Base-by-base conservation (phyloP, 768 basidiomycete species). In the Tylopilus sp. region DNA sequence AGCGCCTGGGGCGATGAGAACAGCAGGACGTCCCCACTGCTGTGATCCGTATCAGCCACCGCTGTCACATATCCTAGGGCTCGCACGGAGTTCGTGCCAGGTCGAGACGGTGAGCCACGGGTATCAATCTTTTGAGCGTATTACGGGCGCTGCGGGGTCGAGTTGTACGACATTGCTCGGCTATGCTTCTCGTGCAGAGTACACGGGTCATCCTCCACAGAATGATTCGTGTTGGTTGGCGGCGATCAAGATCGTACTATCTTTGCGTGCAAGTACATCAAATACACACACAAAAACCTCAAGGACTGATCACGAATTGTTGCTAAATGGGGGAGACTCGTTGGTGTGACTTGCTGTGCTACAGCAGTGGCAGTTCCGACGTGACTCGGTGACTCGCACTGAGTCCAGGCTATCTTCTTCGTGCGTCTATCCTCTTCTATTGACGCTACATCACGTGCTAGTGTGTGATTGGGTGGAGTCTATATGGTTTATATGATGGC, bases 361-460 rank as follows among this genome's bases (percentile, higher is more conserved):
- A 9, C 26, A 9, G 26, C n/a, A n/a, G 26, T 4, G 26, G 26
- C 26, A 26, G 26, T 26, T 26, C 26, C 26, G 26, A 26, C 26
- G 9, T 26, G 26, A 26, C 26, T 33, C 31, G 4, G 13, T 36
- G 17, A 36, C n/a, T n/a, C n/a, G n/a, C n/a, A n/a, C 35, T 36
- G 17, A n/a, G 31, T 13, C 13, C 13, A 13, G 31, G n/a, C n/a
- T n/a, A n/a, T n/a, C n/a, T n/a, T 33, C 17, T 15, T 41, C 40
- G 40, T 41, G 28, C 23, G 35, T 17, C 33, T 21, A 15, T 31
- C n/a, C n/a, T n/a, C n/a, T n/a, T 11, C 30, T 13, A 31, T 20
- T 25, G 47, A 23, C 36, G 50, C 50, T 21, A 18, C 17, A 0
- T 65, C 62, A 65, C 65, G 65, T 64, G 59, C 7, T 20, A 18